Base-by-base conservation (phyloP, 352 stramenopile species). In the Phytophthora idaei region DNA sequence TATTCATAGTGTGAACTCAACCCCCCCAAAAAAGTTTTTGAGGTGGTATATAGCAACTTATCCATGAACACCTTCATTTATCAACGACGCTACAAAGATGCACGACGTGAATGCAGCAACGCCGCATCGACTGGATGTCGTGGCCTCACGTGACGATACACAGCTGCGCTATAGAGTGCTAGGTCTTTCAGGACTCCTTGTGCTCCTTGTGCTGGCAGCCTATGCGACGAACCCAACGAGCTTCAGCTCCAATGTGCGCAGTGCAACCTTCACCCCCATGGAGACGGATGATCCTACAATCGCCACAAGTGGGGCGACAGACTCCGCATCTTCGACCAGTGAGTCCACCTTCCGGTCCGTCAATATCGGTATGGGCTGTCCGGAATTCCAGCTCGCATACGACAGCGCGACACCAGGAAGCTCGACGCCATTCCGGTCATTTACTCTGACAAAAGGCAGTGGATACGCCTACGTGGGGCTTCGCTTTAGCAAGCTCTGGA, bases 401-500 rank as follows among this genome's bases (percentile, higher is more conserved):
- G 72, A 75, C 44, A 73, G 62, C 17, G 69, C 74, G 12, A 76
- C 71, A n/a, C 34, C 65, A 5, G 77, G 67, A 41, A 57, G 29
- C 11, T 64, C 39, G 2, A 61, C 27, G 2, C 78, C 78, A 4
- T 87, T 84, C 48, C 64, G 67, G 6, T 71, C 74, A 3, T 86
- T 88, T 36, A 73, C 69, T 2, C 58, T 87, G 51, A 83, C 68
- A 27, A 90, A 87, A 53, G 79, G 71, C n/a, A 49, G 60, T 2
- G 71, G 68, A 12, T 90, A 87, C 51, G 78, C 61, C 14, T 80
- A 85, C 56, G 65, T 87, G 27, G 62, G 61, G n/a, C 49, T 88
- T 11, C 77, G 83, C 32, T 77, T 90, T 27, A 67, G 65, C 11
- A 73, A 81, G 58, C 55, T 90, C 11, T 83, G 66, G 57, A 17